Percentiles rank a stretch among this genome's conserved stretches.
Evolutionary conservation across 139 green algal genomes (phyloP).

Genomic region (Chlamydomonas sphaeroides): DNA sequence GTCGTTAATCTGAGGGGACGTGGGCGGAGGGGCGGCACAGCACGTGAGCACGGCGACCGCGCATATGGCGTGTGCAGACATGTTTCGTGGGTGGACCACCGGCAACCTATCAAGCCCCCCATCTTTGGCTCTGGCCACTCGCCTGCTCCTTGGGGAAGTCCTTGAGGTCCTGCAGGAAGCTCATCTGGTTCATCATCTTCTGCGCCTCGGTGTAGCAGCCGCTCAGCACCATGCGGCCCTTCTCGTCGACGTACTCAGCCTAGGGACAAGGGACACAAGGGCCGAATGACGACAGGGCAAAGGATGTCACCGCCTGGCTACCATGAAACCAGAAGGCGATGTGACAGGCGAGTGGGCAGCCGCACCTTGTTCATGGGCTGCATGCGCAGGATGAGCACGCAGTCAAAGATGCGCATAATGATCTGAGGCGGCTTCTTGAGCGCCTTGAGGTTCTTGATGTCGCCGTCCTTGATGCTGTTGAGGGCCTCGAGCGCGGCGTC

Average conservation of each 20-base stretch:
- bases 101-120: neutral
- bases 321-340: too few relatives aligned
- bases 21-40: too few relatives aligned
- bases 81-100: too few relatives aligned
- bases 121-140: neutral
- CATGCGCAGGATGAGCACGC: slow-evolving; percentile 86
- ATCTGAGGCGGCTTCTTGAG: slow-evolving; percentile 96
- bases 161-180: slow-evolving; percentile 87
- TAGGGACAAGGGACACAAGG: too few relatives aligned
- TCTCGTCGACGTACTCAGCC: slow-evolving; percentile 51
- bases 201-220: slow-evolving; percentile 87
- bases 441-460: slow-evolving; percentile 91
- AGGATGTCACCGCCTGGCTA: too few relatives aligned
- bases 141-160: slow-evolving; percentile 94
- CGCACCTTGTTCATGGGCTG: slow-evolving; percentile 54
- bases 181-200: slow-evolving; percentile 95
- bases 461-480: slow-evolving; percentile 86
- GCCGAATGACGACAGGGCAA: too few relatives aligned
- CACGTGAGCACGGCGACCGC: too few relatives aligned
- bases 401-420: slow-evolving; percentile 97
- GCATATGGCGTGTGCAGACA: too few relatives aligned
- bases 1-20: slow-evolving; percentile 91
- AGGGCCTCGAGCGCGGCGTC: slow-evolving; percentile 89
- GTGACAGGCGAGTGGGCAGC: too few relatives aligned
- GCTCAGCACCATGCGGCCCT: slow-evolving; percentile 73